Conservation (phyloP, 352 stramenopile genomes). For the Globisporangium nagaii region DNA sequence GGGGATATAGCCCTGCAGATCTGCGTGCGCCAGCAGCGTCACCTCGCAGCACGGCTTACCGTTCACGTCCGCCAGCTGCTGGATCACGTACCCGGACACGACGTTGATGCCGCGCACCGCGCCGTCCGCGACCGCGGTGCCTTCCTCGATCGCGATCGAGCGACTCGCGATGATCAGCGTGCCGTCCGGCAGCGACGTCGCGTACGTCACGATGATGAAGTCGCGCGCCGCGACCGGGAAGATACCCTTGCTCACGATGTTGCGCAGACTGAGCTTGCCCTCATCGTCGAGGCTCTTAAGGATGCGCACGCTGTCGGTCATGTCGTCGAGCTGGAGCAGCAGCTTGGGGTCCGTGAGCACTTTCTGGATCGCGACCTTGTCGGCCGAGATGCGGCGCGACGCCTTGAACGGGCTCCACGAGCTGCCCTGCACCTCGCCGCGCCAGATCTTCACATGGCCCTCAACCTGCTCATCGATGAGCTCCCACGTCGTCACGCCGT, state of each 20-base stretch:
- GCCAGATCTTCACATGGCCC: constrained; percentile 50
- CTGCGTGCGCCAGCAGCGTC: constrained; percentile 69
- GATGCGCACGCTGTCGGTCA: constrained; percentile 63
- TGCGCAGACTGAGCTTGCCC: constrained; percentile 52
- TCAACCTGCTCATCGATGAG: constrained; percentile 48
- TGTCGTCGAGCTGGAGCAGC: constrained; percentile 73
- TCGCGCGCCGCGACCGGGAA: constrained; percentile 74
- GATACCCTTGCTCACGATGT: constrained; percentile 73
- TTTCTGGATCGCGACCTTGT: constrained; percentile 49
- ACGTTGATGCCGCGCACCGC: constrained; percentile 64
- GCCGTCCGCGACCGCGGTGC: constrained; percentile 40
- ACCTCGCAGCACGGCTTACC: constrained; percentile 60
- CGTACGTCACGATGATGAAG: constrained; percentile 65
- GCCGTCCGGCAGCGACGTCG: constrained; percentile 44
- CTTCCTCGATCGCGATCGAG: constrained; percentile 37
- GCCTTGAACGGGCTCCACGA: constrained; percentile 73
- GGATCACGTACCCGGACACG: constrained; percentile 76
- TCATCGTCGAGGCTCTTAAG: constrained; percentile 49
- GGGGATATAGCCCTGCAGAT: constrained; percentile 76
- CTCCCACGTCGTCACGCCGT: constrained; percentile 70
- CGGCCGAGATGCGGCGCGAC: constrained; percentile 40
- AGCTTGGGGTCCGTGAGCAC: constrained; percentile 56
- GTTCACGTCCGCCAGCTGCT: constrained; percentile 39
- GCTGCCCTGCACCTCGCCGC: constrained; percentile 50
- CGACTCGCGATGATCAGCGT: constrained; percentile 60